Evolutionary conservation across 129 eudicot species (phyloP).

Genomic region (Pittosporum tobira): DNA sequence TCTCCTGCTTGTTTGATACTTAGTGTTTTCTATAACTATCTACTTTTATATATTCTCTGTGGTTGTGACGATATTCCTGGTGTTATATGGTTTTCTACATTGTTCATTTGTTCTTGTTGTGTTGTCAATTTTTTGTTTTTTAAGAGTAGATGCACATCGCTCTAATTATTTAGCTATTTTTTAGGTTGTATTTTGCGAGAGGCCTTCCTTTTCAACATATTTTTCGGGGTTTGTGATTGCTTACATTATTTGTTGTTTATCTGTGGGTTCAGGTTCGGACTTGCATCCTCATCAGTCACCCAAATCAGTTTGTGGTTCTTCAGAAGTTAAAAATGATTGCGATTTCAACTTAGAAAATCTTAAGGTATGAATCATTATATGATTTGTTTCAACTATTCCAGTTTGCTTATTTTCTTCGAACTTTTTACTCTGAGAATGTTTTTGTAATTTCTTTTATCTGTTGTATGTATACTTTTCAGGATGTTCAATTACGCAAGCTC

Average conservation of each 20-base stretch:
- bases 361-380: constrained; percentile 23
- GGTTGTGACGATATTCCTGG: background rate
- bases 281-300: constrained; percentile 7
- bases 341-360: constrained; percentile 6
- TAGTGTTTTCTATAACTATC: background rate
- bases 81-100: background rate
- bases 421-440: constrained; percentile 1
- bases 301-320: constrained; percentile 1
- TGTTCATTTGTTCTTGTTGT: background rate
- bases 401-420: background rate
- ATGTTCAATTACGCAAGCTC: constrained; percentile 15
- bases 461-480: constrained; percentile 19
- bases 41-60: background rate
- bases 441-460: background rate
- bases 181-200: background rate
- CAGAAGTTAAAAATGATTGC: constrained; percentile 6
- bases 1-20: background rate
- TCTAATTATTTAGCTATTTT: background rate
- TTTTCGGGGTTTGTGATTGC: no score
- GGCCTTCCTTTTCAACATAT: background rate
- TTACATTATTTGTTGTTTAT: background rate
- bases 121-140: background rate
- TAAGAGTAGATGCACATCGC: background rate
- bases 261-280: constrained; percentile 12
- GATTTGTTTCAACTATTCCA: background rate